A percentile compares a stretch with the other conserved stretches of the same genome.
Conservation (phyloP, 768 basidiomycete genomes). For the Termitomyces sp. region DNA sequence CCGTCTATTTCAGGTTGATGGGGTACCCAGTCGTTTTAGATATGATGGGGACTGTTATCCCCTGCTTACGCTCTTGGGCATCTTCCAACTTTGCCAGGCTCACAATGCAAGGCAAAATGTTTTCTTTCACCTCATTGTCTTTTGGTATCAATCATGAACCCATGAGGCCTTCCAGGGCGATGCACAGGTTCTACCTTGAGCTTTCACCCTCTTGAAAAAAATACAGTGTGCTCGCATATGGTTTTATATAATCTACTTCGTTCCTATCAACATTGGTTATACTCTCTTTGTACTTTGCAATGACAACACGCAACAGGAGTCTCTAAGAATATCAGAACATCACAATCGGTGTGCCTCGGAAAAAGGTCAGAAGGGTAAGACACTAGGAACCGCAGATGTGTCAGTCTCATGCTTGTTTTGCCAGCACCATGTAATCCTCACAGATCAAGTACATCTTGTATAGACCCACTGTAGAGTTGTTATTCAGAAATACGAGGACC, state of each 20-base stretch:
- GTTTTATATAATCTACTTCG: slow-evolving; percentile 2
- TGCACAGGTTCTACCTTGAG: slow-evolving; percentile 81
- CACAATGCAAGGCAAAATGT: slow-evolving; percentile 82
- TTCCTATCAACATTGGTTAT: slow-evolving; percentile 17
- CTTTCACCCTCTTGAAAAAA: slow-evolving; percentile 85
- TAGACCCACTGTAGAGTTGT: no score
- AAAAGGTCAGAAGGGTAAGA: neutral
- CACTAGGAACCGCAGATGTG: slow-evolving; percentile 25
- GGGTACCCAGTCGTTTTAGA: no score
- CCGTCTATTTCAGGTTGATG: no score
- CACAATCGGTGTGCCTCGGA: neutral
- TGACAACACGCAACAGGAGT: neutral
- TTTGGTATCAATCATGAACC: neutral
- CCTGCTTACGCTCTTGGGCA: slow-evolving; percentile 67
- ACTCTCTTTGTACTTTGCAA: neutral
- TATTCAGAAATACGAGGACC: no score
- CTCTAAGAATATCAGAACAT: neutral
- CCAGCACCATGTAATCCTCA: slow-evolving; percentile 26
- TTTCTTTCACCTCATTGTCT: slow-evolving; percentile 47
- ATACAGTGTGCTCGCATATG: slow-evolving; percentile 61
- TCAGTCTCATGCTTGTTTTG: slow-evolving; percentile 64
- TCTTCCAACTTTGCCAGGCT: slow-evolving; percentile 67
- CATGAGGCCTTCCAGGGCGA: slow-evolving; percentile 93
- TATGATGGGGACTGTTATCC: no score
- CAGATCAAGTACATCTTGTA: no score